Percentiles rank a stretch among this genome's conserved stretches.
These are phyloP conservation scores for Bipolaris cookei DNA, from an alignment of 2,329 filamentous ascomycete species.

Conservation along the genomic window DNA sequence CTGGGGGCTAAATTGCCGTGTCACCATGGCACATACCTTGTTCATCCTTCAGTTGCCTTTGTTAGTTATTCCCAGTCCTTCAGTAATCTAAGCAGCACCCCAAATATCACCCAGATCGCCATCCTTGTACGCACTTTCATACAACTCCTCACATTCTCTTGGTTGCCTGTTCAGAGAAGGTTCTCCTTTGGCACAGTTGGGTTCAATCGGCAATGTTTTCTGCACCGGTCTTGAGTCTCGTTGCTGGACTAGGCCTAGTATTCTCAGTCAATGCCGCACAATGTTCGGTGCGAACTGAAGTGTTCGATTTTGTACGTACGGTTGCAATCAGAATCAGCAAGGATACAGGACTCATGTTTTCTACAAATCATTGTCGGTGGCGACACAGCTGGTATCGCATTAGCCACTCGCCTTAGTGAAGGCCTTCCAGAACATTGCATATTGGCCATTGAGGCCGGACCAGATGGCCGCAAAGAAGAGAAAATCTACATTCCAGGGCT, in stretches of 20 bases:
- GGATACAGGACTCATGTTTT: not conserved
- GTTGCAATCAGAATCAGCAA: not conserved
- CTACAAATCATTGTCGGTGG: slow-evolving; percentile 22
- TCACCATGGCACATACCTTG: not conserved
- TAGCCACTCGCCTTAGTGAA: slow-evolving; percentile 36
- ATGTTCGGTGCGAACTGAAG: not conserved
- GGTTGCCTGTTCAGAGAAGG: not conserved
- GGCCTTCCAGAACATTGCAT: slow-evolving; percentile 27
- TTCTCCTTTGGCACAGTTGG: not conserved
- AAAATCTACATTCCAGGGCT: slow-evolving; percentile 31
- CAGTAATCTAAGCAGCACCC: not conserved
- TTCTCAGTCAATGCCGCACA: not conserved
- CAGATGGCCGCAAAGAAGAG: slow-evolving; percentile 29
- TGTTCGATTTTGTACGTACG: slow-evolving; percentile 11
- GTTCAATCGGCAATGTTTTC: not conserved
- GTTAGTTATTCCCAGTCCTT: not conserved
- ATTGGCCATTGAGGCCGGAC: slow-evolving; percentile 33
- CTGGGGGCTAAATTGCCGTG: not conserved
- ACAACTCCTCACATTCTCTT: not conserved
- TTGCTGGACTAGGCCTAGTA: slow-evolving; percentile 1
- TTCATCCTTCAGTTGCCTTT: not conserved
- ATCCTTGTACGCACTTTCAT: not conserved
- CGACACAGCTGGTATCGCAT: slow-evolving; percentile 29
- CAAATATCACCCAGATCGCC: not conserved
- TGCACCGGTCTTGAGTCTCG: not conserved